Evolutionary conservation across 129 eudicot genomes (phyloP), one percentile per base, ranked within the genome.

Genomic region (Sambucus nigra): DNA sequence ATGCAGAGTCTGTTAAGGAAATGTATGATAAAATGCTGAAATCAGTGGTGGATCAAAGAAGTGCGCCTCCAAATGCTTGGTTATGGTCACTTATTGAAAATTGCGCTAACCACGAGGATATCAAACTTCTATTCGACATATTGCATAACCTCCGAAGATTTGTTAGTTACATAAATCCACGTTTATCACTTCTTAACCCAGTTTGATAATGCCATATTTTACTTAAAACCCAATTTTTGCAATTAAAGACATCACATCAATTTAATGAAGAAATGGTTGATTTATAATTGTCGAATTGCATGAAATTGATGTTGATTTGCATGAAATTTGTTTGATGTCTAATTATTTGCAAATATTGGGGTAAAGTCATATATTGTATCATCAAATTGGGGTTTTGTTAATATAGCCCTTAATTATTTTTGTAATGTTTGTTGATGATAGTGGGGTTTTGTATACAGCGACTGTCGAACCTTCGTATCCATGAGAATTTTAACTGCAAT

Each of bases 11-110:
- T 54, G 94, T 73, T 46, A 85, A 82, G 76, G 94, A 72, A 69
- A 27, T 91, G 26, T 66, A 85, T 70, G 94, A 91, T 51, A 85
- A 77, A 63, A 50, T 91, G 25, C 65, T 79, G 33, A 71, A 82
- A 46, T 82, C 83, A 20, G 75, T 86, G 38, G 60, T 31, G 16
- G 84, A 66, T 15, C 69, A 63, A 70, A 77, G 81, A 59, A 71
- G 82, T 18, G 93, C 95, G 22, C 95, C 98, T 51, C 98, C 94
- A 25, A 91, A 91, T 75, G 81, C 74, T 26, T 75, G 71, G 91
- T 55, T 86, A 73, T 82, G 96, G 99, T 35, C 79, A 33, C 81
- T 92, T 19, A 73, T 86, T 19, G 69, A 72, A 32, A 77, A 77
- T 11, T 76, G 96, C 55, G 67, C 81, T 22, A 82, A 68, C 45